A percentile compares a stretch with the other conserved stretches of the same genome.
These are phyloP conservation scores for Exophiala sp. DNA, from an alignment of 2,329 filamentous ascomycete species.

Conservation along the genomic window DNA sequence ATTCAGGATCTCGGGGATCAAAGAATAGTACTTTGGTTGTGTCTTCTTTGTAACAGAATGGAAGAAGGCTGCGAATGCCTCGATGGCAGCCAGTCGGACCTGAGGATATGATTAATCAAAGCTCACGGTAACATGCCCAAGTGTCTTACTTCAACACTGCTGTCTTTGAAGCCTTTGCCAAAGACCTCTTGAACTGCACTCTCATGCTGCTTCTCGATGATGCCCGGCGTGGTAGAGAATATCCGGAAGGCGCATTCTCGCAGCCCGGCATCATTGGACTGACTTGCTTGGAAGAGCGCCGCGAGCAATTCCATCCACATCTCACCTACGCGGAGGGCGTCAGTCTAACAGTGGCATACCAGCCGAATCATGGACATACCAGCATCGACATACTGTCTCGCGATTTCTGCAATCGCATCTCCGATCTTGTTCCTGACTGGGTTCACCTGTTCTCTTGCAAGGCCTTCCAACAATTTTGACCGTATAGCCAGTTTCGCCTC, in stretches of 20 bases:
- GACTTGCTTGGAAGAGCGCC: slow-evolving; percentile 82
- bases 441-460: slow-evolving; percentile 66
- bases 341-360: slow-evolving; percentile 11
- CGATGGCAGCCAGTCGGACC: slow-evolving; percentile 90
- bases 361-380: slow-evolving; percentile 50
- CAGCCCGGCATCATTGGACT: slow-evolving; percentile 73
- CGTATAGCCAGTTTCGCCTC: slow-evolving; percentile 74
- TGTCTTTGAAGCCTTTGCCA: slow-evolving; percentile 84
- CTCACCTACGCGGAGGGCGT: slow-evolving; percentile 52
- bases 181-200: slow-evolving; percentile 85
- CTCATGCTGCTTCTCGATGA: slow-evolving; percentile 94
- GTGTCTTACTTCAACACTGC: slow-evolving; percentile 58
- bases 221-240: slow-evolving; percentile 87
- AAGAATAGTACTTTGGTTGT: slow-evolving; percentile 77
- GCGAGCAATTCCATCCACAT: slow-evolving; percentile 85
- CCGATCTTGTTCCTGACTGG: slow-evolving; percentile 89
- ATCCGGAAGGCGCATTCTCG: slow-evolving; percentile 92
- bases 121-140: slow-evolving; percentile 32
- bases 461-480: slow-evolving; percentile 71
- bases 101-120: slow-evolving; percentile 35
- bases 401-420: slow-evolving; percentile 93
- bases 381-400: slow-evolving; percentile 88
- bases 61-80: slow-evolving; percentile 96
- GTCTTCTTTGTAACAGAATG: slow-evolving; percentile 80
- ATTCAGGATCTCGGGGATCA: slow-evolving; percentile 88